Evolutionary conservation across 1,139 yeast species (phyloP).

Genomic region (Yamadazyma sp.): DNA sequence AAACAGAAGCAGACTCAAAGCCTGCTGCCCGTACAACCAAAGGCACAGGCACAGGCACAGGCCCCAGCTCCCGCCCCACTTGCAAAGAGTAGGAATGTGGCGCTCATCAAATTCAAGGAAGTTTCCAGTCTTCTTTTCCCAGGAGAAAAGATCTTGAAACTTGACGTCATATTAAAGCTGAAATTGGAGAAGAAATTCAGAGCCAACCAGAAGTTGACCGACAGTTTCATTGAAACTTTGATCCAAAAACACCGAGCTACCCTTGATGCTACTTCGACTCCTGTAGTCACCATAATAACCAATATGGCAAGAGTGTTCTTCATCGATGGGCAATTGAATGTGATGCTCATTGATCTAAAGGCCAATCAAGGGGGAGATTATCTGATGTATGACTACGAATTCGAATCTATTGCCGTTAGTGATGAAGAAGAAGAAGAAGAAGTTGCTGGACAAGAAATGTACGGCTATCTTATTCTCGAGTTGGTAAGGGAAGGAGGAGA

Average conservation of each 20-base stretch:
- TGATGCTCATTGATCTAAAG: constrained; percentile 44
- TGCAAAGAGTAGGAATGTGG: background rate
- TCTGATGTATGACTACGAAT: constrained; percentile 79
- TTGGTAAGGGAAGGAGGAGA: constrained; percentile 56
- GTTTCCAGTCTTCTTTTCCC: constrained; percentile 32
- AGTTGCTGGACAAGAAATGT: constrained; percentile 27
- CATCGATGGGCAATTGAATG: constrained; percentile 36
- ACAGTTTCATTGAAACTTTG: constrained; percentile 37
- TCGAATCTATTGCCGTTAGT: constrained; percentile 40
- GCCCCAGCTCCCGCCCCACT: too few relatives aligned
- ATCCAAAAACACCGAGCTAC: constrained; percentile 38
- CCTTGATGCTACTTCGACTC: constrained; percentile 34
- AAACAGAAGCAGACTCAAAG: constrained; percentile 1
- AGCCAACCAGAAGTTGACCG: constrained; percentile 30
- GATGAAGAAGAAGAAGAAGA: constrained; percentile 36
- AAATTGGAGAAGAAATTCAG: constrained; percentile 29
- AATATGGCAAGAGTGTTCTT: constrained; percentile 46
- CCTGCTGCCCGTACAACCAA: too few relatives aligned
- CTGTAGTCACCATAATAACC: constrained; percentile 51
- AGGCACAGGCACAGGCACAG: background rate
- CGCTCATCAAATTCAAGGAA: constrained; percentile 31
- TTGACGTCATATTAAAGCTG: constrained; percentile 43
- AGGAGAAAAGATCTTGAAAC: constrained; percentile 43
- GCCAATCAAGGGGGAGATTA: constrained; percentile 59
- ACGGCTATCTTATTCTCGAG: constrained; percentile 67